Conservation (phyloP, 2,329 filamentous ascomycete genomes). For the Nakataea oryzae region DNA sequence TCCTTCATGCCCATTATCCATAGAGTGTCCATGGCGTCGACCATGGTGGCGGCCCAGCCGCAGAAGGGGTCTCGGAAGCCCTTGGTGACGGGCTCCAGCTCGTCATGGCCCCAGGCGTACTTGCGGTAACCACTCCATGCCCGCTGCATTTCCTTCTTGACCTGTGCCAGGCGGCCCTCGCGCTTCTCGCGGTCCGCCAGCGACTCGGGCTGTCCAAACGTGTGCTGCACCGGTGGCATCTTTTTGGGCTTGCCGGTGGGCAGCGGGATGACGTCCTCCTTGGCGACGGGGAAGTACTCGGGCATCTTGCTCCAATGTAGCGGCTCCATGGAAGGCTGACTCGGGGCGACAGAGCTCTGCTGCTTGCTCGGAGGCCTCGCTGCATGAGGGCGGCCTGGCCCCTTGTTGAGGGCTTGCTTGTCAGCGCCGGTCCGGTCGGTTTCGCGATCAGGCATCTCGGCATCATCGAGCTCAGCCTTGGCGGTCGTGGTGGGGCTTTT, state of each 20-base stretch:
- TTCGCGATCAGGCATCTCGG: slow-evolving; percentile 9
- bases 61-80: slow-evolving; percentile 71
- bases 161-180: slow-evolving; percentile 48
- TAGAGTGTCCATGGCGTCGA: slow-evolving; percentile 72
- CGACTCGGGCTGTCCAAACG: slow-evolving; percentile 54
- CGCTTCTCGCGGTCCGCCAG: slow-evolving; percentile 50
- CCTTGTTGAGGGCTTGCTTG: slow-evolving; percentile 9
- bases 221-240: slow-evolving; percentile 68
- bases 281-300: slow-evolving; percentile 69
- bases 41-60: slow-evolving; percentile 80
- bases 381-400: neutral
- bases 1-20: slow-evolving; percentile 76
- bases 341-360: slow-evolving; percentile 10
- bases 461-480: neutral
- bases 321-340: slow-evolving; percentile 12
- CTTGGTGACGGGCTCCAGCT: slow-evolving; percentile 64
- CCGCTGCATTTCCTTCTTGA: slow-evolving; percentile 65
- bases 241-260: slow-evolving; percentile 60
- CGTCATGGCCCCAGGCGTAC: slow-evolving; percentile 78
- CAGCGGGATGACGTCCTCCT: slow-evolving; percentile 60
- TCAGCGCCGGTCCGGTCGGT: slow-evolving; percentile 11
- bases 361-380: slow-evolving; percentile 14
- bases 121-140: slow-evolving; percentile 77
- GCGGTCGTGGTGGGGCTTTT: neutral
- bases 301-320: slow-evolving; percentile 64